Base-by-base conservation (phyloP, 2,329 filamentous ascomycete genomes). In the Xylariaceae sp. region DNA sequence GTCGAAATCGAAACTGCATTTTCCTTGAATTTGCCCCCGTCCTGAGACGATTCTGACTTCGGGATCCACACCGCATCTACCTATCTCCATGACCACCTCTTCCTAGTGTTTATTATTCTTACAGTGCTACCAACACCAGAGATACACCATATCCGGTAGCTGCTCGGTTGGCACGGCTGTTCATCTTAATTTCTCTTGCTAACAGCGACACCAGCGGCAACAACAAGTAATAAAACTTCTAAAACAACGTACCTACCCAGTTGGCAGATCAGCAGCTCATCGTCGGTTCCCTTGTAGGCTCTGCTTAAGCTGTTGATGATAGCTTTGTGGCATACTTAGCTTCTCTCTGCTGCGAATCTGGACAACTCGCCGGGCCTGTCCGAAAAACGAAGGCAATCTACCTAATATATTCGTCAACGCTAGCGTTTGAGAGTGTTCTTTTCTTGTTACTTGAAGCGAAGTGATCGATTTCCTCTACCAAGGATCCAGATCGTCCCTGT, bases 401-500 rank as follows among this genome's bases (percentile, higher is more conserved):
- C n/a, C n/a, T n/a, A n/a, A n/a, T n/a, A n/a, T n/a, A n/a, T n/a
- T n/a, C n/a, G n/a, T n/a, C n/a, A n/a, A n/a, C n/a, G n/a, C n/a
- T n/a, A n/a, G n/a, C n/a, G n/a, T n/a, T n/a, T n/a, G n/a, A n/a
- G n/a, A n/a, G n/a, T n/a, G n/a, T n/a, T n/a, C n/a, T n/a, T n/a
- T n/a, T n/a, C n/a, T n/a, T n/a, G n/a, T n/a, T n/a, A n/a, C n/a
- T n/a, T n/a, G n/a, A n/a, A n/a, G n/a, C n/a, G n/a, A n/a, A n/a
- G n/a, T n/a, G n/a, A n/a, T n/a, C n/a, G n/a, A n/a, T n/a, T n/a
- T n/a, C n/a, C n/a, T n/a, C n/a, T n/a, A n/a, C n/a, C n/a, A n/a
- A n/a, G n/a, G n/a, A n/a, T n/a, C 41, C n/a, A 42, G 50, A 37
- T 41, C 39, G 46, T 53, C 36, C 53, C 53, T 57, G 41, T 43